A percentile compares a stretch with the other conserved stretches of the same genome.
phyloP scores from a whole-genome alignment of 805 yeast species.

The Saccharomyces kudriavzevii region DNA sequence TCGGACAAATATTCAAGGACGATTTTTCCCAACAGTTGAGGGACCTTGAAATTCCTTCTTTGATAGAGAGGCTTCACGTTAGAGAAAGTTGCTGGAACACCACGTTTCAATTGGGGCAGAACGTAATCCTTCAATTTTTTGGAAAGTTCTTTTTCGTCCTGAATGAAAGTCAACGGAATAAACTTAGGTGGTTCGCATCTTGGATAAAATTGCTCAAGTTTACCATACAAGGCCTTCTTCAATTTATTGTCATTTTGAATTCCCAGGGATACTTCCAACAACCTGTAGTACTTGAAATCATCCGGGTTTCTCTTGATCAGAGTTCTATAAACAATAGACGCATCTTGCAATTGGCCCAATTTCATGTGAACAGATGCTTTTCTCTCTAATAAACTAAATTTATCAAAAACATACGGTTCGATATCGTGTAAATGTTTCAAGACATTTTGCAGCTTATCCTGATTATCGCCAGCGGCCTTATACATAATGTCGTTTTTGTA shows the following conservation, averaged over 20 bases:
- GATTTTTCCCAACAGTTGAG: conserved; percentile 41
- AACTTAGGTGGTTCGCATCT: conserved; percentile 71
- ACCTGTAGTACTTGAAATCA: conserved; percentile 52
- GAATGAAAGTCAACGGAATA: conserved; percentile 67
- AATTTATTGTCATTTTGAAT: conserved; percentile 37
- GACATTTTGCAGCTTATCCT: conserved; percentile 44
- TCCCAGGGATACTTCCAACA: conserved; percentile 59
- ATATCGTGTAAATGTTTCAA: conserved; percentile 51
- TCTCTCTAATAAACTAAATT: conserved; percentile 53
- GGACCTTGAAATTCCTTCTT: conserved; percentile 33
- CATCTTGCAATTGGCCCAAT: conserved; percentile 51
- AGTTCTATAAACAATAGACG: conserved; percentile 58
- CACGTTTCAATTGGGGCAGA: conserved; percentile 54
- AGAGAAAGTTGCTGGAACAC: conserved; percentile 86
- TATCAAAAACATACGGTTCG: conserved; percentile 48
- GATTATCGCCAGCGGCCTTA: conserved; percentile 46
- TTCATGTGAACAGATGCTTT: conserved; percentile 56
- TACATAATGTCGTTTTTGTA: conserved; percentile 62
- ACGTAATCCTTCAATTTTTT: conserved; percentile 47
- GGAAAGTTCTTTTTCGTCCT: conserved; percentile 40
- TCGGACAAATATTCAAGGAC: conserved; percentile 41
- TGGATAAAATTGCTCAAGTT: conserved; percentile 65
- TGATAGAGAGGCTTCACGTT: conserved; percentile 75
- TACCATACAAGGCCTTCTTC: conserved; percentile 55
- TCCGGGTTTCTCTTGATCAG: conserved; percentile 84